These are phyloP conservation scores for Colletotrichum liaoningense DNA, from an alignment of 2,329 filamentous ascomycete species.

Conservation along the genomic window DNA sequence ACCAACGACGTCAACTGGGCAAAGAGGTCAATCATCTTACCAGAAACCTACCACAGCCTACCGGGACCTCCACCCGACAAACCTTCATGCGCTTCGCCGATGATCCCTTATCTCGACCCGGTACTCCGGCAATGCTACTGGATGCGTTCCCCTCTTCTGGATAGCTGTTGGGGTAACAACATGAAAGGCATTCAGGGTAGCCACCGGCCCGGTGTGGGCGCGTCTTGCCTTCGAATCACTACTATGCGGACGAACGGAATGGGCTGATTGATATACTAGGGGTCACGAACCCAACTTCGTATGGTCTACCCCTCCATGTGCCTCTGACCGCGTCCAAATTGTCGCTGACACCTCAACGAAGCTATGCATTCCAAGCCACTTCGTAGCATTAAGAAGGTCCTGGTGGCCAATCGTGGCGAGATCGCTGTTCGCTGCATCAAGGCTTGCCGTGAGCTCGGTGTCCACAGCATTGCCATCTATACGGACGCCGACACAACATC, in stretches of 20 bases:
- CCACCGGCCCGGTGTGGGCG: background rate
- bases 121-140: background rate
- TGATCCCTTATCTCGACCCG: background rate
- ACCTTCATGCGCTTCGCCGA: background rate
- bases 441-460: conserved; percentile 54
- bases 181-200: background rate
- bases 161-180: background rate
- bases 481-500: conserved; percentile 66
- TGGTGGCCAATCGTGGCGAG: conserved; percentile 71
- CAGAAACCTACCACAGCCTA: background rate
- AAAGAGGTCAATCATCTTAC: background rate
- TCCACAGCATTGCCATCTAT: conserved; percentile 68
- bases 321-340: background rate
- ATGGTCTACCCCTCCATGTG: background rate
- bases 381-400: conserved; percentile 42
- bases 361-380: background rate
- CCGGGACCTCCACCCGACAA: background rate
- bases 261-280: background rate
- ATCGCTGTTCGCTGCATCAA: conserved; percentile 65
- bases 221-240: background rate
- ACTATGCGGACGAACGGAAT: background rate
- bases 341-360: background rate
- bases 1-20: background rate
- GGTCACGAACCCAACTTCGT: too few species aligned
- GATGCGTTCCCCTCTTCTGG: background rate